These are phyloP conservation scores for Phlebopus sp. DNA, from an alignment of 1,284 basidiomycete species.

Conservation along the genomic window DNA sequence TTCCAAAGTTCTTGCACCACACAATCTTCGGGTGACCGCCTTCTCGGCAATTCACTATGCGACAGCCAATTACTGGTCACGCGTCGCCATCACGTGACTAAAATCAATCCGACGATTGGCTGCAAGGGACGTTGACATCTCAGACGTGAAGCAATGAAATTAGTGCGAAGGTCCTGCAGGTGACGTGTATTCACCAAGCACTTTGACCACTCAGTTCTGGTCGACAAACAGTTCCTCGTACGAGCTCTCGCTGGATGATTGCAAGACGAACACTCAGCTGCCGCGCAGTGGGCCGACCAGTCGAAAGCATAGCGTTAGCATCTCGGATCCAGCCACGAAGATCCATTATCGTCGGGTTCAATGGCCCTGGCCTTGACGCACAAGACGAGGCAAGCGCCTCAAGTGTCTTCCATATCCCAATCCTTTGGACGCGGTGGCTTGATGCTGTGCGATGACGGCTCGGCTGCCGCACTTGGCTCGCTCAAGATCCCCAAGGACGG, in stretches of 20 bases:
- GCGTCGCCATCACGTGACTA: slow-evolving; percentile 28
- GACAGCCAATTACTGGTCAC: slow-evolving; percentile 9
- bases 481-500: slow-evolving; percentile 60
- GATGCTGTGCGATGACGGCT: slow-evolving; percentile 76
- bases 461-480: slow-evolving; percentile 65
- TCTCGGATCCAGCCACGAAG: slow-evolving; percentile 75
- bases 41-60: slow-evolving; percentile 19
- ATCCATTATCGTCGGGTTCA: slow-evolving; percentile 65
- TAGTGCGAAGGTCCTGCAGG: no score
- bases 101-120: slow-evolving; percentile 16
- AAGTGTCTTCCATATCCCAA: slow-evolving; percentile 21
- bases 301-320: slow-evolving; percentile 81
- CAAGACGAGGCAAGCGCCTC: slow-evolving; percentile 41
- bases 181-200: no score
- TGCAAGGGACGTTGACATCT: no score
- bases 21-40: background rate
- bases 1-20: background rate
- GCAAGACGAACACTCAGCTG: no score
- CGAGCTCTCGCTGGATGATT: no score
- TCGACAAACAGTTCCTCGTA: no score
- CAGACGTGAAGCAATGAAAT: no score
- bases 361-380: slow-evolving; percentile 49
- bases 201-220: no score
- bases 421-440: slow-evolving; percentile 47
- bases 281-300: slow-evolving; percentile 83